A percentile compares a stretch with the other conserved stretches of the same genome.
These are phyloP conservation scores for Herpetomonas muscarum DNA, from an alignment of 208 protist species.

Conservation along the genomic window DNA sequence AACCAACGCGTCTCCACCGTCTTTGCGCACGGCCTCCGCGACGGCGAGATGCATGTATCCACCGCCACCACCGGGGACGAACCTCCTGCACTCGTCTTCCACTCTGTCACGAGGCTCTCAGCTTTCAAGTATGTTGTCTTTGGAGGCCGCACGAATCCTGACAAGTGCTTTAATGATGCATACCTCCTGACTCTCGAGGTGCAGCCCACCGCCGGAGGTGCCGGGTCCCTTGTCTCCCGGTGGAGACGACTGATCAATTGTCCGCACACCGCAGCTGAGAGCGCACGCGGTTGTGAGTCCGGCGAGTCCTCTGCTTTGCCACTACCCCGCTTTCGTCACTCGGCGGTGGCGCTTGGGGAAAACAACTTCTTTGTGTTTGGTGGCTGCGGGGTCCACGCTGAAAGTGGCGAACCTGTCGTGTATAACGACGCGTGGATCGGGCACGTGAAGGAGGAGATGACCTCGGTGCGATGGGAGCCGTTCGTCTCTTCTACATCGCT, in stretches of 20 bases:
- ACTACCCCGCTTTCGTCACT: slow-evolving; percentile 48
- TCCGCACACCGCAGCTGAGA: neutral
- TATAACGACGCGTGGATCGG: slow-evolving; percentile 39
- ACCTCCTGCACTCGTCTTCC: slow-evolving; percentile 64
- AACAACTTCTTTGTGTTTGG: slow-evolving; percentile 49
- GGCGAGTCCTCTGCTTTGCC: neutral
- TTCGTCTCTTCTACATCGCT: slow-evolving; percentile 11
- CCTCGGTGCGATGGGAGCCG: slow-evolving; percentile 23
- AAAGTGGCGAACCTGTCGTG: no score
- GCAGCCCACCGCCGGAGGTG: slow-evolving; percentile 5
- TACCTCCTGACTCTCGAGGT: slow-evolving; percentile 51
- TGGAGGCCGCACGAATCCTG: slow-evolving; percentile 78
- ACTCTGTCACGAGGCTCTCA: slow-evolving; percentile 55
- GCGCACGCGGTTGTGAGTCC: neutral
- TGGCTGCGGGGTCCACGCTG: slow-evolving; percentile 27
- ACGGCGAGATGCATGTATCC: slow-evolving; percentile 56
- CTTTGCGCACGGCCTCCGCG: slow-evolving; percentile 58
- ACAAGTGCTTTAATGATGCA: slow-evolving; percentile 26
- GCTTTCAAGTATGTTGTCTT: slow-evolving; percentile 59
- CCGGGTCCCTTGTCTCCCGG: neutral
- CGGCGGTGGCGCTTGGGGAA: slow-evolving; percentile 9
- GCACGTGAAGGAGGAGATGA: slow-evolving; percentile 6
- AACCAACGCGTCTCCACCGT: slow-evolving; percentile 69
- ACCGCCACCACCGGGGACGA: neutral
- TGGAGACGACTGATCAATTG: slow-evolving; percentile 13